These are phyloP conservation scores for Tetrastigma voinierianum DNA, from an alignment of 164 flowering plant genomes.

Conservation along the genomic window DNA sequence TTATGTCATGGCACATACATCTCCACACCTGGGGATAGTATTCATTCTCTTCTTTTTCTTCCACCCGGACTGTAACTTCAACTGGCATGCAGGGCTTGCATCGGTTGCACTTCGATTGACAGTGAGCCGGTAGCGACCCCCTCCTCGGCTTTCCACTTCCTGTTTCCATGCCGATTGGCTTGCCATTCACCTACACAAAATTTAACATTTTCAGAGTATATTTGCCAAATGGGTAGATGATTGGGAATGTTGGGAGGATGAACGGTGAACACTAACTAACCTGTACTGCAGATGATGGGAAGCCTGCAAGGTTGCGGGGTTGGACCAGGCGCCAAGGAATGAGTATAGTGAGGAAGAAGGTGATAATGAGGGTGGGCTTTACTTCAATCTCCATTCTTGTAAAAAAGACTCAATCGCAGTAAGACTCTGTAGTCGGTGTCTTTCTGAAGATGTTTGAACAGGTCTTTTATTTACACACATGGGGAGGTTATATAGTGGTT, in stretches of 20 bases:
- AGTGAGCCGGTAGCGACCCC: constrained; percentile 7
- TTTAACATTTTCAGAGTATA: not conserved
- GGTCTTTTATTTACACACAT: too few relatives aligned
- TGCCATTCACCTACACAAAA: not conserved
- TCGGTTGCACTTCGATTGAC: constrained; percentile 11
- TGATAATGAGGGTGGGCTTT: not conserved
- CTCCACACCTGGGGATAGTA: constrained; percentile 15
- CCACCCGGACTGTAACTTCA: constrained; percentile 3
- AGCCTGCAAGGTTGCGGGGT: not conserved
- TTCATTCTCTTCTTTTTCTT: not conserved
- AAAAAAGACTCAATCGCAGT: not conserved
- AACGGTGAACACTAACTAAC: not conserved
- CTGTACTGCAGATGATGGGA: constrained; percentile 8
- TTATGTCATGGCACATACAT: constrained; percentile 6
- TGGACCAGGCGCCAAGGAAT: not conserved
- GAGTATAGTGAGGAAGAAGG: constrained; percentile 1
- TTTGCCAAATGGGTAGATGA: too few relatives aligned
- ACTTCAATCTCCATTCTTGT: constrained; percentile 4
- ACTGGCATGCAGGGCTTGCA: constrained; percentile 12
- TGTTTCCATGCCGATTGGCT: not conserved
- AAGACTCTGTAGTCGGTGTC: not conserved
- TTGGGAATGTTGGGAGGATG: not conserved
- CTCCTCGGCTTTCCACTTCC: not conserved
- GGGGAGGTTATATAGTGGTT: too few relatives aligned
- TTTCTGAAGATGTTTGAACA: not conserved